Conservation (phyloP, 257 asterid genomes). For the Solanum ossicruentum region DNA sequence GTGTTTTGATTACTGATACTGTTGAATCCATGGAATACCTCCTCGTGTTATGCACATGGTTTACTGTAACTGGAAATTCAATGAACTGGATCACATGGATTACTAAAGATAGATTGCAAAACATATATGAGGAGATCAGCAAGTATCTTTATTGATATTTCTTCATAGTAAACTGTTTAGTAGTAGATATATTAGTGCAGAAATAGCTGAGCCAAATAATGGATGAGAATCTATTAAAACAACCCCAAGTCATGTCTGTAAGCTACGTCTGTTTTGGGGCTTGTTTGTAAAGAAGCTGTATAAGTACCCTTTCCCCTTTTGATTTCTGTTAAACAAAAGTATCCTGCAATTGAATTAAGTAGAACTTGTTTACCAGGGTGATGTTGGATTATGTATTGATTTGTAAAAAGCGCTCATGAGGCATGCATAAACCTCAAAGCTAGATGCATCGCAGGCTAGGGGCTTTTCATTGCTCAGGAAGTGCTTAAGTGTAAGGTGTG, state of each 20-base stretch:
- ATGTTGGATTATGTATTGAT: background rate
- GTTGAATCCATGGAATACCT: background rate
- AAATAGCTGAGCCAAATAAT: background rate
- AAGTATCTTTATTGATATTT: background rate
- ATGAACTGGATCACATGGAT: background rate
- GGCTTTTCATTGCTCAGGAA: background rate
- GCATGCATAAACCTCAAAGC: background rate
- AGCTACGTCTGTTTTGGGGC: background rate
- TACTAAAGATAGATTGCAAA: background rate
- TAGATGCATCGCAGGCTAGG: background rate
- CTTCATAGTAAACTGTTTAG: background rate
- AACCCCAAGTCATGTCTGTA: background rate
- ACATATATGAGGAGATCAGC: background rate
- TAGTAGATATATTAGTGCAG: background rate
- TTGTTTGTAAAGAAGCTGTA: background rate
- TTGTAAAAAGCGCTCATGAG: background rate
- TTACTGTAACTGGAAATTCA: background rate
- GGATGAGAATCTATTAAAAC: background rate
- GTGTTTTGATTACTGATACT: background rate
- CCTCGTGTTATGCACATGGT: background rate
- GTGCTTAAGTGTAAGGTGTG: background rate
- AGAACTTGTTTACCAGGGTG: background rate
- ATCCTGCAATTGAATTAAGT: background rate
- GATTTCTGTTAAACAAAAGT: background rate
- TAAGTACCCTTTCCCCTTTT: background rate